These are phyloP conservation scores for Lasiodiplodia hormozganensis DNA, from an alignment of 2,329 filamentous ascomycete species.

Conservation along the genomic window DNA sequence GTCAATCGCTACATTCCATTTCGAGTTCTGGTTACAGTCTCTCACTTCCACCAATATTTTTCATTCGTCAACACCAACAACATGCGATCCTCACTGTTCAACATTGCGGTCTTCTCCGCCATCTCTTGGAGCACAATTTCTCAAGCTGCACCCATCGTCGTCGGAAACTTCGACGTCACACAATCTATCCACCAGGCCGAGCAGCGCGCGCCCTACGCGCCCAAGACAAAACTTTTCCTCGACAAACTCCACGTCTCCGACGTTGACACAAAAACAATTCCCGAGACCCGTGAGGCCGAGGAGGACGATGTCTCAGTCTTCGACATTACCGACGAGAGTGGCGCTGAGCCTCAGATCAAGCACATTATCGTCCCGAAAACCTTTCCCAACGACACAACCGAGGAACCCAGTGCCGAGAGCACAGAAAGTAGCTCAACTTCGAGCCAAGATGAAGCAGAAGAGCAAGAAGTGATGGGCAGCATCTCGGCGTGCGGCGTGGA, in stretches of 20 bases:
- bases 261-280: background rate
- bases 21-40: background rate
- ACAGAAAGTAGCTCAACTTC: background rate
- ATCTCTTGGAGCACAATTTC: background rate
- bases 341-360: background rate
- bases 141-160: background rate
- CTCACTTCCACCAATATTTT: background rate
- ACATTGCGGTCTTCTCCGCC: background rate
- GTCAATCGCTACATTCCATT: background rate
- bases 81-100: background rate
- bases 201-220: background rate
- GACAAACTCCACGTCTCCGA: background rate
- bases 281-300: background rate
- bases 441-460: background rate
- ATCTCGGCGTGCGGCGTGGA: conserved; percentile 5
- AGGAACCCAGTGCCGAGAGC: background rate
- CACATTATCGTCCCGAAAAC: background rate
- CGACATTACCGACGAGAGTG: conserved; percentile 7
- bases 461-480: background rate
- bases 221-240: background rate
- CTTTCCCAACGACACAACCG: background rate
- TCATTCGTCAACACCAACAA: background rate
- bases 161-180: background rate
- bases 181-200: background rate
- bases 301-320: conserved; percentile 1